Evolutionary conservation across 805 yeast genomes (phyloP), one percentile per base, ranked within the genome.

Genomic region (Wickerhamiella allomyrinae): DNA sequence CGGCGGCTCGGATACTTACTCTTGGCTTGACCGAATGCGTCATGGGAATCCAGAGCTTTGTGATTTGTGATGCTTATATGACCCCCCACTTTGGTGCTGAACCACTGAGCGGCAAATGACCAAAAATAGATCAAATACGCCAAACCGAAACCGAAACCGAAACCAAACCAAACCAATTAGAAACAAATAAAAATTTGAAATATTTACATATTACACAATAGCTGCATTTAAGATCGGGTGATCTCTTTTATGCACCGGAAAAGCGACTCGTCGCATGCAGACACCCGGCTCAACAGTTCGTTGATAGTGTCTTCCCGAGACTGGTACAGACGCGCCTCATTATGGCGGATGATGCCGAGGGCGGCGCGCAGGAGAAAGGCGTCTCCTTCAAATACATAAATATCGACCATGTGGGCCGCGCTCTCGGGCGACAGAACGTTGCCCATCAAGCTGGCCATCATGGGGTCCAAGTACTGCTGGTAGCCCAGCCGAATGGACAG

Each of bases 341-440:
- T 58, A 34, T 63, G 61, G 20, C 65, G 63, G 34, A 79, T 53
- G 11, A 76, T 54, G 0, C 74, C 80, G n/a, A 79, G 55, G 2
- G 71, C 61, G 9, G 69, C 66, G 17, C 79, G 65, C 34, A 75
- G 57, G 39, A 79, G 53, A 47, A 76, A 65, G 1, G 69, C 58
- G 49, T 74, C 81, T 7, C 78, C 76, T 53, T 77, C 84, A 54
- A 77, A 76, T 9, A 77, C 54, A 54, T 67, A 68, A 5, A 78
- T 62, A 54, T 79, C 87, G 46, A 79, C 51, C 6, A 79, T 49
- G 13, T 74, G 66, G 20, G 67, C 60, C 7, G 71, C 56, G 1
- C 68, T 56, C 25, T 76, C 77, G 37, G 72, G 57, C 10, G 65
- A 54, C 35, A 76, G 52, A 20, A 67, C 62, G 39, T 63, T 59